Evolutionary conservation across 306 rosid genomes (phyloP), one percentile per base, ranked within the genome.

Genomic region (Quercus wislizeni): DNA sequence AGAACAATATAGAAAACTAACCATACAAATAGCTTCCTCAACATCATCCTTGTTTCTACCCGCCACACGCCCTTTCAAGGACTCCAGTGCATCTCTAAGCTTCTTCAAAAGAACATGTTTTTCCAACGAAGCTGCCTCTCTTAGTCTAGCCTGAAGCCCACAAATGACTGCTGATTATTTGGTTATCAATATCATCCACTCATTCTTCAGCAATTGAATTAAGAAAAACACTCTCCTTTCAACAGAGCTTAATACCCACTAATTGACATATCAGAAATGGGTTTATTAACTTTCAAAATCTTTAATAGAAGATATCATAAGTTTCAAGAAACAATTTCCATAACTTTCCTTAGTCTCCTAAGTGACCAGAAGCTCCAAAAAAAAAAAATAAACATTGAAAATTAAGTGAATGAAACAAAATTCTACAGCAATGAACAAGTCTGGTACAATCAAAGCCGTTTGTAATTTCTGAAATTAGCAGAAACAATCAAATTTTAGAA

Each of bases 21-120:
- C 98, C 98, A 94, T 90, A 74, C 97, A 82, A 86, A 94, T 94
- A 57, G 96, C 97, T 79, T 87, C 96, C 73, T 78, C 89, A 38
- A 94, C 91, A 79, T 94, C 98, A 77, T 94, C 96, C 87, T 80
- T 92, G 91, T 90, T 94, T 87, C 90, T 90, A 58, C 94, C 97
- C 13, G 87, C 90, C 67, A 92, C 94, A 62, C 90, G 91, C 27
- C 96, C 97, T 84, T 87, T 92, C 81, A 94, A 86, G 82, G 92
- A 90, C 83, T 94, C 94, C 75, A 94, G 85, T 20, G 97, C 98
- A 90, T 94, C 98, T 69, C 96, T 86, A 62, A 94, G 97, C 93
- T 94, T 94, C 90, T 92, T 94, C 86, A 94, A 85, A 76, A 94
- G 91, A 62, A 94, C 97, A 54, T 92, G 97, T 71, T 94, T 94